phyloP scores from a whole-genome alignment of 257 asterid genomes.

The Primulina tabacum region DNA sequence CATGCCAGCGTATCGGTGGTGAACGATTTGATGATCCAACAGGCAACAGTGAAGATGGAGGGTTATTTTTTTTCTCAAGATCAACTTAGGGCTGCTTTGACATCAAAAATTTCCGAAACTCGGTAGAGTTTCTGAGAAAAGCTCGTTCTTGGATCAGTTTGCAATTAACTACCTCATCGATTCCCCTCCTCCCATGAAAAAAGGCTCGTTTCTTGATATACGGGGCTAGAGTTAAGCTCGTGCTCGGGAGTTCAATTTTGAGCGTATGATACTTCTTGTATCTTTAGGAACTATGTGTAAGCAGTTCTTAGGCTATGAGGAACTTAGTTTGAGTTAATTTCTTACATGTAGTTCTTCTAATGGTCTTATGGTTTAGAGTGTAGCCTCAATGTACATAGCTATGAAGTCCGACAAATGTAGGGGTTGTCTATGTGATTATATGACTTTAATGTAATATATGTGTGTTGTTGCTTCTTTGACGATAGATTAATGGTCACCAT shows the following conservation, averaged over 20 bases:
- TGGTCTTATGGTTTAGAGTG: no score
- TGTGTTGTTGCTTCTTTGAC: neutral
- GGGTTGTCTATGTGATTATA: neutral
- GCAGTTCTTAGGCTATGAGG: neutral
- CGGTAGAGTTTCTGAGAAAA: slow-evolving; percentile 5
- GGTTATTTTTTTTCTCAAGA: slow-evolving; percentile 41
- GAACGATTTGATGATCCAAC: slow-evolving; percentile 55
- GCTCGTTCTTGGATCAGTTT: neutral
- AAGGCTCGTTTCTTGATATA: no score
- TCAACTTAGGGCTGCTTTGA: slow-evolving; percentile 43
- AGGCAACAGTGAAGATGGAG: slow-evolving; percentile 50
- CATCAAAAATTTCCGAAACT: slow-evolving; percentile 34
- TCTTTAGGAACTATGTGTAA: no score
- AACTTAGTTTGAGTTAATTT: neutral
- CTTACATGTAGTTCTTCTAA: neutral
- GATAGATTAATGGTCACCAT: no score
- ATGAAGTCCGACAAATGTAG: no score
- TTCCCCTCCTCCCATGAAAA: neutral
- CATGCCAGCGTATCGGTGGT: slow-evolving; percentile 62
- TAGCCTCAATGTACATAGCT: neutral
- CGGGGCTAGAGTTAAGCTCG: neutral
- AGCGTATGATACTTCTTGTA: neutral
- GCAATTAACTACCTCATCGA: neutral
- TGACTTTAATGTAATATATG: neutral
- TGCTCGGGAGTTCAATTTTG: neutral